Conservation (phyloP, 176 grass and related monocot species). For the Ensete glaucum region DNA sequence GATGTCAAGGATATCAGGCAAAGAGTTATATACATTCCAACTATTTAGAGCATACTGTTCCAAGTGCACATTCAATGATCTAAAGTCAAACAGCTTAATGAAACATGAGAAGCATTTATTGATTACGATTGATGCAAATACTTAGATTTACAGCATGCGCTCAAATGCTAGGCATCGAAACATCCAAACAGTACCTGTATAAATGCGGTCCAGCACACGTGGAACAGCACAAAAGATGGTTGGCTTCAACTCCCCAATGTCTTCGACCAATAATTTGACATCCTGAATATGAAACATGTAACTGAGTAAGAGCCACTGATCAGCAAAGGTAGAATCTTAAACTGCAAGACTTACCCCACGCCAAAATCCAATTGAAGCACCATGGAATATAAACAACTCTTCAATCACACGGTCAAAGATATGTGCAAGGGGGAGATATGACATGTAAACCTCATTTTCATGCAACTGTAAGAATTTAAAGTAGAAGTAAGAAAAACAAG, state of each 20-base stretch:
- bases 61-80: no score
- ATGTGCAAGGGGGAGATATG: conserved; percentile 95
- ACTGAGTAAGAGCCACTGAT: conserved; percentile 20
- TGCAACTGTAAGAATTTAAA: conserved; percentile 36
- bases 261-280: conserved; percentile 87
- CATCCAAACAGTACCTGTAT: conserved; percentile 50
- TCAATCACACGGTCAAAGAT: conserved; percentile 94
- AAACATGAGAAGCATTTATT: no score
- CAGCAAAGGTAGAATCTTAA: conserved; percentile 14
- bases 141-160: no score
- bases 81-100: no score
- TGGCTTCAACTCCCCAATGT: conserved; percentile 77
- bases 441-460: conserved; percentile 72
- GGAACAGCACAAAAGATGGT: conserved; percentile 93
- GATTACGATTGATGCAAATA: no score
- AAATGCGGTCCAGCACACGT: conserved; percentile 92
- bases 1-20: no score
- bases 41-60: no score
- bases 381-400: conserved; percentile 90
- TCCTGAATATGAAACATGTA: conserved; percentile 45
- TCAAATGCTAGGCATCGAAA: not conserved
- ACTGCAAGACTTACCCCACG: conserved; percentile 52
- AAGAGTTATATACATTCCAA: no score
- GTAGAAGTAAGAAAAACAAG: not conserved
- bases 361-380: conserved; percentile 98